These are phyloP conservation scores for Mercurialis annua DNA, from an alignment of 345 rosid genomes.

Conservation along the genomic window DNA sequence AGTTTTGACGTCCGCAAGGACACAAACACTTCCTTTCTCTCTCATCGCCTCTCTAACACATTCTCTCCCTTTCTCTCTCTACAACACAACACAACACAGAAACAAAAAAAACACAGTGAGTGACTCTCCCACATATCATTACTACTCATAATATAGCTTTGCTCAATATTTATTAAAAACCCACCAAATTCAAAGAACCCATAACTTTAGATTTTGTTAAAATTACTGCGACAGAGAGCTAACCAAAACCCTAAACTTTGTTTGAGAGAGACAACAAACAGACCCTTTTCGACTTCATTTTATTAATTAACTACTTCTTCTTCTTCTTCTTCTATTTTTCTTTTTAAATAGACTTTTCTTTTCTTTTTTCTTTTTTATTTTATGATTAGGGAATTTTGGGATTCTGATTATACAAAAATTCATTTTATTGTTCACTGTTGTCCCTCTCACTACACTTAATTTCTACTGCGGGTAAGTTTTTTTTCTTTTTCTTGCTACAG, in stretches of 20 bases:
- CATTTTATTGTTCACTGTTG: slow-evolving; percentile 1
- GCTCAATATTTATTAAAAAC: no score
- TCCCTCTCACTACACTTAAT: slow-evolving; percentile 15
- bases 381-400: slow-evolving; percentile 12
- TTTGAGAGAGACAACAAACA: background rate
- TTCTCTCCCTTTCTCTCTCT: slow-evolving; percentile 25
- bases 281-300: slow-evolving; percentile 7
- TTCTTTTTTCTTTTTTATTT: slow-evolving; percentile 5
- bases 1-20: slow-evolving; percentile 85
- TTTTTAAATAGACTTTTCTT: background rate
- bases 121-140: no score
- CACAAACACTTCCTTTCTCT: slow-evolving; percentile 33
- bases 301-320: slow-evolving; percentile 1
- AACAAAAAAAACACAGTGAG: slow-evolving; percentile 7
- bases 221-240: background rate
- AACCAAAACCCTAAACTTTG: slow-evolving; percentile 37
- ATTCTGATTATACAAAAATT: slow-evolving; percentile 4
- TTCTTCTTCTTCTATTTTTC: background rate
- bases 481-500: slow-evolving; percentile 14
- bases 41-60: slow-evolving; percentile 43
- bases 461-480: slow-evolving; percentile 25
- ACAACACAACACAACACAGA: background rate
- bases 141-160: no score
- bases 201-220: background rate
- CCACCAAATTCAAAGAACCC: slow-evolving; percentile 10